Evolutionary conservation across 768 basidiomycete species (phyloP).

Genomic region (Suillus subaureus): DNA sequence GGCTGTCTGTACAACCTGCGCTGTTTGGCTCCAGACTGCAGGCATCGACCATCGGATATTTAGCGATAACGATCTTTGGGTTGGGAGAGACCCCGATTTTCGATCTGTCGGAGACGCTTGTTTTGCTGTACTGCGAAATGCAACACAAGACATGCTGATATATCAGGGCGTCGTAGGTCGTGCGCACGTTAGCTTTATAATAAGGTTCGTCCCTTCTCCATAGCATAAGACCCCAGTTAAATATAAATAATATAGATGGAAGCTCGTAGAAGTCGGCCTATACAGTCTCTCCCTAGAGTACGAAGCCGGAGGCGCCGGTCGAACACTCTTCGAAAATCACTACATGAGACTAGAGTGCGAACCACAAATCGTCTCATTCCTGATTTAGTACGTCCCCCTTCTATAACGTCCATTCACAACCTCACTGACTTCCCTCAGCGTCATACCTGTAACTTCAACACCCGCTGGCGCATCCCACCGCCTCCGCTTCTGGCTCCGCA

Average conservation of each 20-base stretch:
- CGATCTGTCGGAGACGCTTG: conserved; percentile 55
- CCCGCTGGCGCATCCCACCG: conserved; percentile 63
- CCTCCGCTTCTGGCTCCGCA: conserved; percentile 65
- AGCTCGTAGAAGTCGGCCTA: conserved; percentile 40
- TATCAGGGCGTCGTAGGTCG: conserved; percentile 60
- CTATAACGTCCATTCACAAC: conserved; percentile 4
- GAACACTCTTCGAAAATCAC: conserved; percentile 53
- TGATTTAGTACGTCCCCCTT: conserved; percentile 55
- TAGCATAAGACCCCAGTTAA: background rate
- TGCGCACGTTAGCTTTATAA: conserved; percentile 56
- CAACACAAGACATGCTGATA: conserved; percentile 46
- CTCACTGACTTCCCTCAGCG: conserved; percentile 34
- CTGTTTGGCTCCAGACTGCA: conserved; percentile 62
- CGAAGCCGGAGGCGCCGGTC: conserved; percentile 63
- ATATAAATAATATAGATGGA: conserved; percentile 46
- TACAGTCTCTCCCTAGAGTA: conserved; percentile 66
- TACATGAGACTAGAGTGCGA: conserved; percentile 56
- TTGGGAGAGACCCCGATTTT: conserved; percentile 70
- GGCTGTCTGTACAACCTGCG: conserved; percentile 59
- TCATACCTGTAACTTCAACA: conserved; percentile 54
- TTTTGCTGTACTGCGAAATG: conserved; percentile 50
- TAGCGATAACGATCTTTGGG: conserved; percentile 64
- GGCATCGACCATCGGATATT: conserved; percentile 67
- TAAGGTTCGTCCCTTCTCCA: conserved; percentile 41
- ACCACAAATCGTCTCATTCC: conserved; percentile 53